These are phyloP conservation scores for Lenzites betulinus DNA, from an alignment of 768 basidiomycete species.

Conservation along the genomic window DNA sequence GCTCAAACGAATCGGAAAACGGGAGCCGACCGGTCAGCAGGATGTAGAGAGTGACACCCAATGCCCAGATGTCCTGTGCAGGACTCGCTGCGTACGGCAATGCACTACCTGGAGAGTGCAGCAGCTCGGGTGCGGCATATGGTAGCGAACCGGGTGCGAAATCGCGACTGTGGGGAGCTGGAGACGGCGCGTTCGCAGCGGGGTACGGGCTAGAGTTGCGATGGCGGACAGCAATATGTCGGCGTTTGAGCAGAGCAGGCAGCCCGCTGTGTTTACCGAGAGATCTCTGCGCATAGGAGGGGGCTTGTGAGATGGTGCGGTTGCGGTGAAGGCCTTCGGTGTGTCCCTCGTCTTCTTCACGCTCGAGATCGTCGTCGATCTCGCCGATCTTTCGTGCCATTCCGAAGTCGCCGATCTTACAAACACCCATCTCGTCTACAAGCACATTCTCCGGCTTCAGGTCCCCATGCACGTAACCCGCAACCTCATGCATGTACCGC, in stretches of 20 bases:
- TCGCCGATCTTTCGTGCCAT: slow-evolving; percentile 67
- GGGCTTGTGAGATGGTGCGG: slow-evolving; percentile 16
- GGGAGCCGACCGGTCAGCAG: slow-evolving; percentile 85
- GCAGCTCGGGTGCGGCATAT: slow-evolving; percentile 87
- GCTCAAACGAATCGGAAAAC: slow-evolving; percentile 88
- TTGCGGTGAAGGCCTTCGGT: slow-evolving; percentile 1
- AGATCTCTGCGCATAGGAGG: slow-evolving; percentile 23
- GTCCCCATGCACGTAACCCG: slow-evolving; percentile 85
- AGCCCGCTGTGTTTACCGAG: slow-evolving; percentile 27
- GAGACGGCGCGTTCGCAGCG: slow-evolving; percentile 28
- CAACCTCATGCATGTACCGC: slow-evolving; percentile 79
- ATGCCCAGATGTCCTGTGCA: slow-evolving; percentile 94
- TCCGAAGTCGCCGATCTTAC: slow-evolving; percentile 85
- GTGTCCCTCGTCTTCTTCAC: slow-evolving; percentile 23
- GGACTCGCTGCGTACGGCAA: slow-evolving; percentile 51
- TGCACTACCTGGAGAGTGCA: slow-evolving; percentile 56
- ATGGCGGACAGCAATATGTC: slow-evolving; percentile 45
- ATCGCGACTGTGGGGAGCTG: slow-evolving; percentile 35
- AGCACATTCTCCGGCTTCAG: slow-evolving; percentile 97
- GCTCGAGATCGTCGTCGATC: slow-evolving; percentile 39
- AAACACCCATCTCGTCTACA: slow-evolving; percentile 85
- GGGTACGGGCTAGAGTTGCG: slow-evolving; percentile 48
- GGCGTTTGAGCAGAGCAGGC: slow-evolving; percentile 38
- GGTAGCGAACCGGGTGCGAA: slow-evolving; percentile 86
- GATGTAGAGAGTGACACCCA: slow-evolving; percentile 87